phyloP scores from a whole-genome alignment of 805 yeast species.

The Ogataea siamensis region DNA sequence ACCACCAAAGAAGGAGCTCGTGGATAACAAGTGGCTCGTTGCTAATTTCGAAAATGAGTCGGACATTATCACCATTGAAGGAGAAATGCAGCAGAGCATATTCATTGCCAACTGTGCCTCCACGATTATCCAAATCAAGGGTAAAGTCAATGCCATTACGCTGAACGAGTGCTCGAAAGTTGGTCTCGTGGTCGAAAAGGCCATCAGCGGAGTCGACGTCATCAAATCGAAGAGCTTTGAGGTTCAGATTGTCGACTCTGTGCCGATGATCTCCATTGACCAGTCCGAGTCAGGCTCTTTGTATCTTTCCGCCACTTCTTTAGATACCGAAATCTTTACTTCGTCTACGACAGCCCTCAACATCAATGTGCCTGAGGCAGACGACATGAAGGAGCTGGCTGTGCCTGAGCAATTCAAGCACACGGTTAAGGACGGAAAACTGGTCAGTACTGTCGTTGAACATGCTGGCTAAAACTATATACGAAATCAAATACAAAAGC shows the following conservation, averaged over 20 bases:
- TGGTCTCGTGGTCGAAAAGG: conserved; percentile 78
- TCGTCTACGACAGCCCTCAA: conserved; percentile 84
- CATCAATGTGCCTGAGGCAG: conserved; percentile 74
- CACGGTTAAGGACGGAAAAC: conserved; percentile 55
- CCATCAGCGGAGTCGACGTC: conserved; percentile 84
- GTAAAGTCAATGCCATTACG: conserved; percentile 88
- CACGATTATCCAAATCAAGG: conserved; percentile 76
- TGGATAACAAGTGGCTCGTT: conserved; percentile 86
- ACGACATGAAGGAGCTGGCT: conserved; percentile 77
- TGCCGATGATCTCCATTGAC: conserved; percentile 84
- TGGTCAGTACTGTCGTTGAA: conserved; percentile 72
- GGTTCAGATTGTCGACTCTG: conserved; percentile 75
- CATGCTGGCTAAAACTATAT: conserved; percentile 59
- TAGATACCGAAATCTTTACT: conserved; percentile 75
- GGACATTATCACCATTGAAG: conserved; percentile 68
- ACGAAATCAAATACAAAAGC: conserved; percentile 1
- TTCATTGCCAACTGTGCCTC: conserved; percentile 80
- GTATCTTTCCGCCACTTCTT: conserved; percentile 70
- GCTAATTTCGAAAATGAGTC: conserved; percentile 69
- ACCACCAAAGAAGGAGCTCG: conserved; percentile 64
- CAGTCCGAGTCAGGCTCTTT: conserved; percentile 84
- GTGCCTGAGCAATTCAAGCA: conserved; percentile 92
- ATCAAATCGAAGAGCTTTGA: conserved; percentile 82
- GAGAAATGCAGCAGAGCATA: conserved; percentile 81
- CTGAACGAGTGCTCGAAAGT: conserved; percentile 67